Conservation (phyloP, 352 stramenopile genomes). For the Phytophthora nicotianae region DNA sequence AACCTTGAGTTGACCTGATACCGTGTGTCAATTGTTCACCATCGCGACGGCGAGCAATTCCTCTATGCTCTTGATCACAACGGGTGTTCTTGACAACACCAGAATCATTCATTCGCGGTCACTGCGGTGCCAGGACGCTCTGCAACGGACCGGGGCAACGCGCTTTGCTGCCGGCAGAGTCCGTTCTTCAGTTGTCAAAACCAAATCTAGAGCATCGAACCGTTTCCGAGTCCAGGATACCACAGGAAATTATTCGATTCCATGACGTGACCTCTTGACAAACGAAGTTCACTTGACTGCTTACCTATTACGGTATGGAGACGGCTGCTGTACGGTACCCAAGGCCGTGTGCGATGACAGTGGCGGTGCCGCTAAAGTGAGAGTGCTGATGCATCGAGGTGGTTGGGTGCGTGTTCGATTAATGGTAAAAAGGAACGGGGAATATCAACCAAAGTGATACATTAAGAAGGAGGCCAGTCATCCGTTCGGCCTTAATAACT, state of each 20-base stretch:
- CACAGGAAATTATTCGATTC: constrained; percentile 1
- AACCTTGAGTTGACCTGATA: constrained; percentile 31
- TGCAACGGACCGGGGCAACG: constrained; percentile 14
- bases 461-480: constrained; percentile 19
- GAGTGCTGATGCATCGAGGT: constrained; percentile 13
- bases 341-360: constrained; percentile 7
- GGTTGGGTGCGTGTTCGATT: constrained; percentile 10
- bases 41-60: constrained; percentile 45
- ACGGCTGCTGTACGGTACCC: not conserved
- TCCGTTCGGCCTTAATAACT: constrained; percentile 30
- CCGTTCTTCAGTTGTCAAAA: constrained; percentile 31
- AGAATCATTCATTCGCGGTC: constrained; percentile 28
- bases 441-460: constrained; percentile 20
- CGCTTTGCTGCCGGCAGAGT: constrained; percentile 18
- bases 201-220: not conserved
- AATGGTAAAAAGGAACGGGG: not conserved
- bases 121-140: constrained; percentile 28
- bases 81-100: constrained; percentile 10
- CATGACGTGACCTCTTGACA: constrained; percentile 21
- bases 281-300: constrained; percentile 10
- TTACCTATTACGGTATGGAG: constrained; percentile 7
- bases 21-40: constrained; percentile 29
- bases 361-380: constrained; percentile 5
- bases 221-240: constrained; percentile 25
- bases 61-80: constrained; percentile 26